phyloP scores from a whole-genome alignment of 345 rosid genomes.

The Trapa bicornis region DNA sequence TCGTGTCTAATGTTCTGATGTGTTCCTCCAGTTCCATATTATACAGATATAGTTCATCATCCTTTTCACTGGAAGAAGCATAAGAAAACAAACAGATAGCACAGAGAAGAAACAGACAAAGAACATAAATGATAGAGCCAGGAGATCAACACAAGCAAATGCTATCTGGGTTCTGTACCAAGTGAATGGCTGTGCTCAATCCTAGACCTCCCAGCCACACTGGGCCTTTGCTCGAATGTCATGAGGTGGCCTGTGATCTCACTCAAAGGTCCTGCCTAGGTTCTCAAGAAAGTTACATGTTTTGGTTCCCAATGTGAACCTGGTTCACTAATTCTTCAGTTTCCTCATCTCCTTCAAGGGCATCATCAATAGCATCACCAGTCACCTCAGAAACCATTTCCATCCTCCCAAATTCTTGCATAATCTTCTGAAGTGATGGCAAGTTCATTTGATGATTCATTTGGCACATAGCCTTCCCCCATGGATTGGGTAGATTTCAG shows the following conservation, averaged over 20 bases:
- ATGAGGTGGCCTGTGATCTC: no score
- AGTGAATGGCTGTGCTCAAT: no score
- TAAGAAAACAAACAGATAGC: background rate
- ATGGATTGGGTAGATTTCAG: constrained; percentile 84
- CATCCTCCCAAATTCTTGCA: constrained; percentile 86
- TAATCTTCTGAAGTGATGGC: constrained; percentile 73
- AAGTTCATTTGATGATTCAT: constrained; percentile 92
- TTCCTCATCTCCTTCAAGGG: constrained; percentile 88
- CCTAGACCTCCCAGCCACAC: no score
- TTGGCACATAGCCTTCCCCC: constrained; percentile 96
- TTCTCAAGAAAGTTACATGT: no score
- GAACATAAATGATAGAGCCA: no score
- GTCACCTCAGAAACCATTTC: constrained; percentile 79
- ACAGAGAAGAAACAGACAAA: background rate
- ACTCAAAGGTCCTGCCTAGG: no score
- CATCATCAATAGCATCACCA: constrained; percentile 88
- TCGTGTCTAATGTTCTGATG: background rate
- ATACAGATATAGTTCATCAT: background rate
- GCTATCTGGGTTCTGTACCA: no score
- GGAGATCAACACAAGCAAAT: no score
- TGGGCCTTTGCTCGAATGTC: no score
- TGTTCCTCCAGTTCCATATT: background rate
- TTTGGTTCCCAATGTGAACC: constrained; percentile 23
- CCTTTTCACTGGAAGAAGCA: background rate
- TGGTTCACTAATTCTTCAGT: constrained; percentile 82